Percentiles rank a stretch among this genome's conserved stretches.
Conservation (phyloP, 768 basidiomycete species). For the Tricholoma hemisulphureum region DNA sequence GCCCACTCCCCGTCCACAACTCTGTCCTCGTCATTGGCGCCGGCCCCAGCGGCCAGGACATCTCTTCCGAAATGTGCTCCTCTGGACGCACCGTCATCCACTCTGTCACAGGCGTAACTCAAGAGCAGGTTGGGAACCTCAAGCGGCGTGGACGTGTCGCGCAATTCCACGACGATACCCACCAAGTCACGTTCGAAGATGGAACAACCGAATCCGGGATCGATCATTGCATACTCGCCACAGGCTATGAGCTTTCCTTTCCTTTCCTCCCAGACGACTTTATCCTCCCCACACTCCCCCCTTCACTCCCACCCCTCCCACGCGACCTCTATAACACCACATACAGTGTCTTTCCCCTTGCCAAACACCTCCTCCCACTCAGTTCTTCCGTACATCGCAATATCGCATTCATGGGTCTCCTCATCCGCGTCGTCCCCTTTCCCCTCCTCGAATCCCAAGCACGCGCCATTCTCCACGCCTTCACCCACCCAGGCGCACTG, state of each 20-base stretch:
- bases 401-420: constrained; percentile 67
- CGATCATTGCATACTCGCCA: constrained; percentile 69
- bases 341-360: constrained; percentile 68
- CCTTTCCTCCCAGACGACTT: constrained; percentile 54
- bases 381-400: constrained; percentile 36
- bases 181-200: constrained; percentile 56
- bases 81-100: constrained; percentile 50
- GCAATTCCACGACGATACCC: constrained; percentile 31
- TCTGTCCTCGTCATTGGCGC: constrained; percentile 47
- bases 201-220: constrained; percentile 53
- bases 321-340: constrained; percentile 59
- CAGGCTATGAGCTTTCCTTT: constrained; percentile 66
- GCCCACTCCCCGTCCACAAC: constrained; percentile 43
- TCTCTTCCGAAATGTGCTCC: constrained; percentile 55
- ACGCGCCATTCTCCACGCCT: constrained; percentile 55
- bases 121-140: constrained; percentile 32
- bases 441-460: constrained; percentile 81
- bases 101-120: constrained; percentile 42
- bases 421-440: constrained; percentile 61
- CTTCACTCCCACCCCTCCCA: constrained; percentile 49
- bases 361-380: constrained; percentile 67
- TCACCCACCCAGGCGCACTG: constrained; percentile 49
- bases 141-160: constrained; percentile 43
- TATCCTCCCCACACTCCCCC: constrained; percentile 35
- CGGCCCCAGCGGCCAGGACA: constrained; percentile 71